Evolutionary conservation across 2,329 filamentous ascomycete genomes (phyloP), one percentile per base, ranked within the genome.

Genomic region (Ilyonectria destructans): DNA sequence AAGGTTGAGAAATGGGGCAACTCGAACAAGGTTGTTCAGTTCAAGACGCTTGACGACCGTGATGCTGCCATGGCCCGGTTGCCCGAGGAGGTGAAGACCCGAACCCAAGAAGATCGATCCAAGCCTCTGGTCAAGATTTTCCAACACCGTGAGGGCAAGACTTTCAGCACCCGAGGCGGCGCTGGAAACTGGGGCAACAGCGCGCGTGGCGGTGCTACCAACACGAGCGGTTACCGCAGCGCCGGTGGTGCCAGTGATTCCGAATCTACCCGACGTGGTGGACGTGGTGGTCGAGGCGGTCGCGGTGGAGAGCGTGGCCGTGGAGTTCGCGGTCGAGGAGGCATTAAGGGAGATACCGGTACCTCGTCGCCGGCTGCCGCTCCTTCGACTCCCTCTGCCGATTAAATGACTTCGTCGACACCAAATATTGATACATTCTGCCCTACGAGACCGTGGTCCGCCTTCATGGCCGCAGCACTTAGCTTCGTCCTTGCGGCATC

Each of bases 101-200:
- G 89, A 71, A 88, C 88, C 46, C 87, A 89, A 35, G 91, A 92
- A 75, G 92, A 94, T 71, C 90, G 93, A 70, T 92, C 91, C 70
- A 93, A 92, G 82, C 93, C 94, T 15, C 89, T 94, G 64, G 91
- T 97, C 68, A 95, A 95, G 85, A 89, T 95, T 77, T 97, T 95
- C 83, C 90, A 93, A 77, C 91, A 92, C 54, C 90, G 89, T 73
- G 88, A 89, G 74, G 86, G 80, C 69, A 88, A 87, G 76, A 78
- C 85, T 26, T 89, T 86, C 71, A 82, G 75, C 77, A 88, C 80
- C 74, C 90, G 93, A 55, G 90, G 90, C 59, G 90, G 90, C 61
- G 89, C 90, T 40, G 90, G 90, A 54, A 91, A 86, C 74, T 92
- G 90, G 90, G 91, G 91, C 54, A 88, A 86, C 77, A 92, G 88